Percentiles rank a stretch among this genome's conserved stretches.
phyloP scores from a whole-genome alignment of 2,329 filamentous ascomycete species.

The Helicocarpus griseus region DNA sequence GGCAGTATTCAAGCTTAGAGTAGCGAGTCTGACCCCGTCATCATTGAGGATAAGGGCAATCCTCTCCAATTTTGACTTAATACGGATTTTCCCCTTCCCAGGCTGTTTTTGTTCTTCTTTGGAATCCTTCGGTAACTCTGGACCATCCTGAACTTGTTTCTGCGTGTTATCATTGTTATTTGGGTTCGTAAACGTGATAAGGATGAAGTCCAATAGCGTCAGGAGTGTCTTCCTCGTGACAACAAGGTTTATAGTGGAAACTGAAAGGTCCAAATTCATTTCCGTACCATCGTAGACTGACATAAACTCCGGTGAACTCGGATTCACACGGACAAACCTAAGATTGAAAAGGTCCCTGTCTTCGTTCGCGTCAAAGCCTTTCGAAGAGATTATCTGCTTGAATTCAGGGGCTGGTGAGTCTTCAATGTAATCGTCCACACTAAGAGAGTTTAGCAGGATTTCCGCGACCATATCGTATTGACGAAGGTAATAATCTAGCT shows the following conservation, averaged over 20 bases:
- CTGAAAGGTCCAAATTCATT: slow-evolving; percentile 78
- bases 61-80: slow-evolving; percentile 87
- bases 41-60: slow-evolving; percentile 95
- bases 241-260: slow-evolving; percentile 93
- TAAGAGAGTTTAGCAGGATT: slow-evolving; percentile 75
- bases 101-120: slow-evolving; percentile 20
- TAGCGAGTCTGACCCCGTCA: slow-evolving; percentile 89
- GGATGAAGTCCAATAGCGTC: slow-evolving; percentile 85
- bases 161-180: slow-evolving; percentile 37
- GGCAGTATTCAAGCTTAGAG: slow-evolving; percentile 82
- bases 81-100: slow-evolving; percentile 66
- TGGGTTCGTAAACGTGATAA: slow-evolving; percentile 74
- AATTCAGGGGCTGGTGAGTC: slow-evolving; percentile 73
- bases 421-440: slow-evolving; percentile 89
- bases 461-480: slow-evolving; percentile 90
- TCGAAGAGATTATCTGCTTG: slow-evolving; percentile 94
- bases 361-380: slow-evolving; percentile 58
- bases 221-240: slow-evolving; percentile 88
- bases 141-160: slow-evolving; percentile 23
- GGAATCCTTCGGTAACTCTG: slow-evolving; percentile 18
- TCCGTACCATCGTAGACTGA: slow-evolving; percentile 86
- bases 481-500: slow-evolving; percentile 76
- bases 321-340: slow-evolving; percentile 83
- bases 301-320: slow-evolving; percentile 85
- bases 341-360: slow-evolving; percentile 75